phyloP scores from a whole-genome alignment of 176 grass and related monocot genomes.

The Themeda triandra region DNA sequence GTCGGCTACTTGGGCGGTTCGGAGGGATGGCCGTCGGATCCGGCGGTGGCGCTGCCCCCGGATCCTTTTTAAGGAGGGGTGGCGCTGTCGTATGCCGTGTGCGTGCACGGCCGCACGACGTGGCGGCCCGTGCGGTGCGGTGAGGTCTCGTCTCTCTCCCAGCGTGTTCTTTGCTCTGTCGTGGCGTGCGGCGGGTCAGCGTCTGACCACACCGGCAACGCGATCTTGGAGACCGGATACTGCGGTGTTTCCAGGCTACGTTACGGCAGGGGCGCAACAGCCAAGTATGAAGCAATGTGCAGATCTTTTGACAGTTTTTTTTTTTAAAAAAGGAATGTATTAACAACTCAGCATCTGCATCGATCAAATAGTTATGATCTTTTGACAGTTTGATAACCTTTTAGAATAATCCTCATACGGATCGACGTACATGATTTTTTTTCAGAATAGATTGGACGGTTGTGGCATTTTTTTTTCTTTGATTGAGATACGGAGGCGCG shows the following conservation, averaged over 20 bases:
- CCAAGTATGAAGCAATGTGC: not conserved
- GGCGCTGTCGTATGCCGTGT: conserved; percentile 5
- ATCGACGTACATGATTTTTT: too few relatives aligned
- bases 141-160: not conserved
- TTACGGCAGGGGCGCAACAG: not conserved
- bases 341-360: too few relatives aligned
- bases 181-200: conserved; percentile 1
- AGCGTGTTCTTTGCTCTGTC: not conserved
- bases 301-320: not conserved
- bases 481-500: too few relatives aligned
- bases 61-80: not conserved
- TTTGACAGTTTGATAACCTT: not conserved
- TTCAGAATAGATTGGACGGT: too few relatives aligned
- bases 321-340: too few relatives aligned
- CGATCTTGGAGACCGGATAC: too few relatives aligned
- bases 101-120: conserved; percentile 29
- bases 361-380: too few relatives aligned
- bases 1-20: not conserved
- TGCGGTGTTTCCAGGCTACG: not conserved
- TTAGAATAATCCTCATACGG: not conserved
- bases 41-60: not conserved
- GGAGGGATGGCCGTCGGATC: conserved; percentile 1
- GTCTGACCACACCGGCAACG: conserved; percentile 1
- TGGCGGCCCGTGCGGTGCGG: not conserved
- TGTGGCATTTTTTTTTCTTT: too few relatives aligned